Conservation (phyloP, 108 stramenopile genomes). For the Pseudonitzschia pungens region DNA sequence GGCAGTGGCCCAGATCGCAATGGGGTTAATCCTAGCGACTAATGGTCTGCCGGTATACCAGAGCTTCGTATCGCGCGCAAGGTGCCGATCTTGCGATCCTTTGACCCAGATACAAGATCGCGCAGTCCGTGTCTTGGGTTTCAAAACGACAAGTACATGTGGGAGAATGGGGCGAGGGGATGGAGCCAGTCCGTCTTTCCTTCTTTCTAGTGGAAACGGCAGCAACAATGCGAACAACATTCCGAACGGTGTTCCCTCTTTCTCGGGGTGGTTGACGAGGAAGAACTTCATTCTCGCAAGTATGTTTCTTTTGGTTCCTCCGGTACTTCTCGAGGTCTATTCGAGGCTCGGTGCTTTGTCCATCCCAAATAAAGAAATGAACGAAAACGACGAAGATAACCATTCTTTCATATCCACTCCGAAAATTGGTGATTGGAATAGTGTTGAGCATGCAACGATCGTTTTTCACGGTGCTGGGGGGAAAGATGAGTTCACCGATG, state of each 20-base stretch:
- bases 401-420: background rate
- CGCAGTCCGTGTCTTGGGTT: background rate
- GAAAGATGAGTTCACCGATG: slow-evolving; percentile 38
- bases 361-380: background rate
- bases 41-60: background rate
- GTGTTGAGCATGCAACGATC: slow-evolving; percentile 30
- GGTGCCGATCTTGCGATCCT: background rate
- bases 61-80: background rate
- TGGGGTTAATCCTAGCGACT: background rate
- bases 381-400: background rate
- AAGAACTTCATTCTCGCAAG: slow-evolving; percentile 9
- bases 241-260: background rate
- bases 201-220: slow-evolving; percentile 1
- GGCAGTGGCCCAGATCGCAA: background rate
- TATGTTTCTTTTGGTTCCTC: background rate
- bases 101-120: background rate
- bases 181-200: background rate
- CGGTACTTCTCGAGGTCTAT: slow-evolving; percentile 24
- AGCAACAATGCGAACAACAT: background rate
- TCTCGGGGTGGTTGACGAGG: background rate
- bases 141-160: background rate
- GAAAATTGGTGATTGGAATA: slow-evolving; percentile 1
- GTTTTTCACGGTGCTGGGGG: slow-evolving; percentile 45
- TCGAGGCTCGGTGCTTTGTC: slow-evolving; percentile 18
- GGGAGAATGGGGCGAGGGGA: background rate